Evolutionary conservation across 495 filamentous ascomycete genomes (phyloP).

Genomic region (Amniculicola lignicola): DNA sequence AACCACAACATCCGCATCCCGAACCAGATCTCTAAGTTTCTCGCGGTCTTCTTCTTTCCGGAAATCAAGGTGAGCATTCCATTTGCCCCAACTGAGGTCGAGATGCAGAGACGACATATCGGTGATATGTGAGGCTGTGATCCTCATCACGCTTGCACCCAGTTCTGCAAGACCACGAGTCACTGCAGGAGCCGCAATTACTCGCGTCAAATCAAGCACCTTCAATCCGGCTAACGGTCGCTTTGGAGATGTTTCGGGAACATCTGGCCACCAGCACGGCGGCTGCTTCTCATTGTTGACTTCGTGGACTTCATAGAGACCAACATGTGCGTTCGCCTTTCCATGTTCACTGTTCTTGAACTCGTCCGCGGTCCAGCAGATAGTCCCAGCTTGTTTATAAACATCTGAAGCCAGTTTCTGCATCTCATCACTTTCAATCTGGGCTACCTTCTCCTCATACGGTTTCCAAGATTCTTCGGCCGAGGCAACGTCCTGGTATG

Average conservation of each 20-base stretch:
- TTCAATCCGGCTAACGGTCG: slow-evolving; percentile 58
- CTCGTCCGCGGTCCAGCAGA: slow-evolving; percentile 49
- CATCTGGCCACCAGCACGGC: slow-evolving; percentile 46
- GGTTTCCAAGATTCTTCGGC: slow-evolving; percentile 33
- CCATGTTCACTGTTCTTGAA: slow-evolving; percentile 50
- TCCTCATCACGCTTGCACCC: slow-evolving; percentile 60
- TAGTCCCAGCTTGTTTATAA: slow-evolving; percentile 53
- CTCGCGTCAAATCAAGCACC: slow-evolving; percentile 57
- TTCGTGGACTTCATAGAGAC: slow-evolving; percentile 48
- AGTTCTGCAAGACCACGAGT: slow-evolving; percentile 54
- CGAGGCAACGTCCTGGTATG: slow-evolving; percentile 16
- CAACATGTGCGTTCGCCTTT: slow-evolving; percentile 50
- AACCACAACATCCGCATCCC: slow-evolving; percentile 57
- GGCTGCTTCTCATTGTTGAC: slow-evolving; percentile 37
- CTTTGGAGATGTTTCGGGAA: slow-evolving; percentile 39
- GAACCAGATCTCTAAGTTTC: slow-evolving; percentile 47
- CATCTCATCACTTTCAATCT: slow-evolving; percentile 43
- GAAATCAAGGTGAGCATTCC: slow-evolving; percentile 53
- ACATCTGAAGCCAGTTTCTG: slow-evolving; percentile 48
- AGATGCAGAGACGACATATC: slow-evolving; percentile 49
- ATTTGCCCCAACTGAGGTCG: slow-evolving; percentile 58
- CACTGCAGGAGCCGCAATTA: slow-evolving; percentile 60
- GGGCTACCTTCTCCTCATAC: slow-evolving; percentile 35
- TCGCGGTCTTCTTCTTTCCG: slow-evolving; percentile 45
- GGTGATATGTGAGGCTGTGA: slow-evolving; percentile 53